Evolutionary conservation across 2,329 filamentous ascomycete genomes (phyloP), one percentile per base, ranked within the genome.

Genomic region (Fusarium annulatum): DNA sequence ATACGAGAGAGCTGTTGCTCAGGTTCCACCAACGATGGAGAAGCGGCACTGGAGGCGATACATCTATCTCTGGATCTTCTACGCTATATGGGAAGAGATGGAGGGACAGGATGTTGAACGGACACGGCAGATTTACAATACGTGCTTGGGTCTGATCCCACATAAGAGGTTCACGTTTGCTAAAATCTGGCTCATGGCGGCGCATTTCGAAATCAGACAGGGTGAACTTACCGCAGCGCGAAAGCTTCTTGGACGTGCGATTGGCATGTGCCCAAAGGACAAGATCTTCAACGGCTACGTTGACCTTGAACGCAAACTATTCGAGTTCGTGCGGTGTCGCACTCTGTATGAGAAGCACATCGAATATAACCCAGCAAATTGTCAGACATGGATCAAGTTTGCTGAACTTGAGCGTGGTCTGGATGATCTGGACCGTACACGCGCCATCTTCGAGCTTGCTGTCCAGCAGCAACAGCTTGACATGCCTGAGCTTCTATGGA

Each of bases 401-500:
- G 94, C 96, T 3, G 94, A 98, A 82, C 87, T 99, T 36, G 96
- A 99, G 82, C 91, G 95, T 39, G 95, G 94, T 2, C 87, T 99
- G 11, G 95, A 98, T 80, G 96, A 99, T 78, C 84, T 95, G 7
- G 95, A 97, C 26, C 92, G 96, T 36, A 92, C 94, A 21, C 89
- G 96, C 48, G 95, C 93, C 51, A 97, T 99, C 76, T 98, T 95
- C 80, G 96, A 98, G 83, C 87, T 98, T 34, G 96, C 94, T 6
- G 92, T 98, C 69, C 87, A 89, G 55, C 95, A 98, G 81, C 88
- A 92, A 3, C 89, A 91, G 38, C 87, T 99, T 19, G 96, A 99
- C 82, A 99, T 99, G 96, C 96, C 96, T 0, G 96, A 99, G 84
- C 87, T 98, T 58, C 87, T 98, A 4, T 99, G 96, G 96, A 98